Conservation (phyloP, 192 early-diverging fungal genomes). For the Diversispora eburnea region DNA sequence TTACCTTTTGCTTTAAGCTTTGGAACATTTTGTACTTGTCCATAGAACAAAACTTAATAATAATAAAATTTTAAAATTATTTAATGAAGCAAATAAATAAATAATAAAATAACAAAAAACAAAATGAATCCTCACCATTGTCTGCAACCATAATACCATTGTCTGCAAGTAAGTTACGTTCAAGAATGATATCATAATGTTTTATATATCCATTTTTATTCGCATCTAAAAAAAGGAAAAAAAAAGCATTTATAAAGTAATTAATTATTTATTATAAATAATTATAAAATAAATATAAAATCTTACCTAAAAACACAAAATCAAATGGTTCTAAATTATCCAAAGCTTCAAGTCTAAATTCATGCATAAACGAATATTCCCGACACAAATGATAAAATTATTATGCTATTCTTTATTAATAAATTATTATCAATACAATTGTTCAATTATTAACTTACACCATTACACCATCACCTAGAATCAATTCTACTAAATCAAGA, state of each 20-base stretch:
- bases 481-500: constrained; percentile 42
- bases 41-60: background rate
- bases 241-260: too few species aligned
- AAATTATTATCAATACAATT: background rate
- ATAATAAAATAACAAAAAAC: background rate
- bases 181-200: constrained; percentile 62
- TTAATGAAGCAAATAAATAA: background rate
- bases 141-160: constrained; percentile 64
- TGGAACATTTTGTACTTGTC: background rate
- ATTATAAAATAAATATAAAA: background rate
- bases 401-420: too few species aligned
- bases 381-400: background rate
- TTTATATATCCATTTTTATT: constrained; percentile 63
- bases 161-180: constrained; percentile 53
- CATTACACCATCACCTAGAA: constrained; percentile 39
- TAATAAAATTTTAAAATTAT: background rate
- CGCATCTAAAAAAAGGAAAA: constrained; percentile 47
- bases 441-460: constrained; percentile 31
- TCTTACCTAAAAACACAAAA: constrained; percentile 52
- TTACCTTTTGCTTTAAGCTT: background rate
- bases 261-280: background rate
- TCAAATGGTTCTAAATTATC: constrained; percentile 52
- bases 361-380: background rate
- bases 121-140: constrained; percentile 43
- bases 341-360: constrained; percentile 16